Conservation (phyloP, 176 grass and related monocot species). For the Oryza punctata region DNA sequence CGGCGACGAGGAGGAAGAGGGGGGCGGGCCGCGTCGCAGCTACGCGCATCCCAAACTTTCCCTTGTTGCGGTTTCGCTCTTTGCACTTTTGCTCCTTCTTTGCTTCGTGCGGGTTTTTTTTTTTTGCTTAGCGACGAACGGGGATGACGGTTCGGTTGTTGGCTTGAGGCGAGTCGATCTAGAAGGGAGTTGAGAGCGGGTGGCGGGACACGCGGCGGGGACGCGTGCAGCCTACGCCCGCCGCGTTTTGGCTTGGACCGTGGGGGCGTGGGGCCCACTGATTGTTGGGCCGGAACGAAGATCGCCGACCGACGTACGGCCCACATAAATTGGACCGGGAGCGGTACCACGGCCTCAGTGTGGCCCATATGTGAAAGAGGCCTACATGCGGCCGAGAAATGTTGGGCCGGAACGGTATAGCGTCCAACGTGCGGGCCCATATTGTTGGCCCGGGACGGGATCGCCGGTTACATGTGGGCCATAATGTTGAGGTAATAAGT, state of each 20-base stretch:
- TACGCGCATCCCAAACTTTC: conserved; percentile 41
- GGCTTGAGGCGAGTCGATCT: no score
- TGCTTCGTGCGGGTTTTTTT: background rate
- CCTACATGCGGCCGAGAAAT: no score
- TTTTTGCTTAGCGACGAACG: background rate
- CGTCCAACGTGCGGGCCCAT: no score
- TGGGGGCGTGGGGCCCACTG: background rate
- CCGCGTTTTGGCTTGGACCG: background rate
- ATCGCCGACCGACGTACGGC: background rate
- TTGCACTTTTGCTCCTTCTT: background rate
- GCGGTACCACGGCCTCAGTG: no score
- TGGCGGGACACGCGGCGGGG: background rate
- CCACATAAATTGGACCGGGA: background rate
- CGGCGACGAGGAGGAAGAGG: background rate
- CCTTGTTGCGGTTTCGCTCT: background rate
- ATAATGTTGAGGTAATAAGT: no score
- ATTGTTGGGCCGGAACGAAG: background rate
- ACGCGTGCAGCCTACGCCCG: background rate
- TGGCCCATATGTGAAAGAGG: no score
- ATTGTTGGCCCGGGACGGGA: no score
- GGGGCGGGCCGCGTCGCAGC: conserved; percentile 25
- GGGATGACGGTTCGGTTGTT: background rate
- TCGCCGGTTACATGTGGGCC: no score
- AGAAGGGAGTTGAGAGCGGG: background rate
- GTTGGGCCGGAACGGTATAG: no score